Conservation (phyloP, 495 filamentous ascomycete species). For the Ascobolus immersus region DNA sequence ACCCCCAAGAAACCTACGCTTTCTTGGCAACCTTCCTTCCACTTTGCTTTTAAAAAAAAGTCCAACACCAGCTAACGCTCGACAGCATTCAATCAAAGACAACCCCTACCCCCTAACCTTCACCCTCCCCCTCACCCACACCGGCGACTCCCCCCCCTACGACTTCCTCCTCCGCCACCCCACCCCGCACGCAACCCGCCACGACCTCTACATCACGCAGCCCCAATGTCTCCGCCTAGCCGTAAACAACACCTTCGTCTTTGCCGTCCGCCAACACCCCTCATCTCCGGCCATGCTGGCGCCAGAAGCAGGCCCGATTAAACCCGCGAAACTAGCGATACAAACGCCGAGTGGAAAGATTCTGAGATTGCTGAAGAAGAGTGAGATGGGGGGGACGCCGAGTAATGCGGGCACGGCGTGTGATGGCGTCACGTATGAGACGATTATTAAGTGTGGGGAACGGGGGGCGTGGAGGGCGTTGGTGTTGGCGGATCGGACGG, state of each 20-base stretch:
- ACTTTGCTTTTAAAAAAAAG: no score
- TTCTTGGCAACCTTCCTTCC: no score
- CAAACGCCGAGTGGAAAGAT: slow-evolving; percentile 94
- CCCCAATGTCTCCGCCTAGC: slow-evolving; percentile 72
- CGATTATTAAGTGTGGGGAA: slow-evolving; percentile 89
- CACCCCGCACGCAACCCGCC: slow-evolving; percentile 82
- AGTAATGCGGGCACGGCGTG: no score
- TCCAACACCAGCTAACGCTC: slow-evolving; percentile 6
- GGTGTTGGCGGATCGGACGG: slow-evolving; percentile 82
- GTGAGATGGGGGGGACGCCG: no score
- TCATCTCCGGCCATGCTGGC: slow-evolving; percentile 29
- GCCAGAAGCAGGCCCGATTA: slow-evolving; percentile 32
- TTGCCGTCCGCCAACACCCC: slow-evolving; percentile 78
- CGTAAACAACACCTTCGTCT: slow-evolving; percentile 92
- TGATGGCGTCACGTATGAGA: slow-evolving; percentile 49
- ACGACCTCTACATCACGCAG: slow-evolving; percentile 88
- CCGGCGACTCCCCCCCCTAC: slow-evolving; percentile 74
- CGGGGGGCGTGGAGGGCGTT: slow-evolving; percentile 74
- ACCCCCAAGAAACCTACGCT: no score
- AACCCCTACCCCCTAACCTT: slow-evolving; percentile 81
- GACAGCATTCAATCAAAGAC: slow-evolving; percentile 56
- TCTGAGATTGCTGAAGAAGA: slow-evolving; percentile 65
- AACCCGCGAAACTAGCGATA: slow-evolving; percentile 87
- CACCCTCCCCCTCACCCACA: slow-evolving; percentile 72
- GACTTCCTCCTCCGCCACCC: slow-evolving; percentile 83